Evolutionary conservation across 129 eudicot species (phyloP), one percentile per base, ranked within the genome.

Genomic region (Helichrysum umbraculigerum): DNA sequence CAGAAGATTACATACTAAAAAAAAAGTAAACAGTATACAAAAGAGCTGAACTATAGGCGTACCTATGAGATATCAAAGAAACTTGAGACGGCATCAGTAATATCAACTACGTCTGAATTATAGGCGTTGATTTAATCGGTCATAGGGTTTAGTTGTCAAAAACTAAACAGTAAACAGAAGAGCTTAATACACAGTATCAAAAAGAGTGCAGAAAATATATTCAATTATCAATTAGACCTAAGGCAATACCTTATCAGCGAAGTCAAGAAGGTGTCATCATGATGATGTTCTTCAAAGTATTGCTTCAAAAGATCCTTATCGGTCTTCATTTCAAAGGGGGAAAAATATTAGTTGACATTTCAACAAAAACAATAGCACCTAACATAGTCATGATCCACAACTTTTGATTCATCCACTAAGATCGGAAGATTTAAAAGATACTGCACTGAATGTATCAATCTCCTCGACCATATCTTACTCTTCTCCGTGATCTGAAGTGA

Each of bases 391-490:
- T 54, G 64, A 9, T 39, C 12, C 44, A 79, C 73, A 76, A 93
- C 98, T 96, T 90, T 93, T 61, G 98, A 88, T 66, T 93, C 98
- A 75, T 93, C 98, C 19, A 93, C 98, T 66, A 84, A 61, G 64
- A 93, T 93, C 28, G 98, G 98, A 85, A 93, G 98, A 83, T 93
- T 90, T 62, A 97, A 97, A n/a, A n/a, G n/a, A n/a, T n/a, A n/a
- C n/a, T n/a, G n/a, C n/a, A n/a, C n/a, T n/a, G n/a, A n/a, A n/a
- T 78, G 90, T 78, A 4, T 85, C 97, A 83, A 88, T 87, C 84
- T 93, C 98, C 44, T 93, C 98, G 89, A 86, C 30, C 86, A 89
- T 22, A 93, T 81, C 79, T 92, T 90, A 87, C 96, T 92, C 83
- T 92, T 92, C 11, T 92, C 94, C 96, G 90, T 90, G 21, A 92